Percentiles rank a stretch among this genome's conserved stretches.
Conservation (phyloP, 2,329 filamentous ascomycete species). For the Aspergillus texensis region DNA sequence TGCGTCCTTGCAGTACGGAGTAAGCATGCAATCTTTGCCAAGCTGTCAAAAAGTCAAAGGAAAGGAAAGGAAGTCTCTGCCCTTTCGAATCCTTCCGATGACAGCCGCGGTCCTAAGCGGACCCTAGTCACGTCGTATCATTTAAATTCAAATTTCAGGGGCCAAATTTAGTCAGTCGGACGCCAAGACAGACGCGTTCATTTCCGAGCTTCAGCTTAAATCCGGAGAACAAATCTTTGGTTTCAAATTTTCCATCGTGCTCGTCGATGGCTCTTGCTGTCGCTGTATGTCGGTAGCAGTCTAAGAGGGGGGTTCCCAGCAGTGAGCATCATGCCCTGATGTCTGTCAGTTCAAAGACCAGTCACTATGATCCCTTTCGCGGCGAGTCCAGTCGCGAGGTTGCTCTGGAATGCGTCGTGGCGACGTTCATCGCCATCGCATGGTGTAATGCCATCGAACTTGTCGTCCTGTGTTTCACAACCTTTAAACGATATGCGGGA, state of each 20-base stretch:
- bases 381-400: neutral
- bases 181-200: neutral
- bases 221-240: neutral
- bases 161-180: neutral
- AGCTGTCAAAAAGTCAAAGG: neutral
- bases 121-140: neutral
- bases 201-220: neutral
- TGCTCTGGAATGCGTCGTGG: neutral
- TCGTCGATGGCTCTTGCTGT: neutral
- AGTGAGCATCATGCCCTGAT: neutral
- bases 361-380: neutral
- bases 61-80: neutral
- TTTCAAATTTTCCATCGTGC: neutral
- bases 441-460: slow-evolving; percentile 4
- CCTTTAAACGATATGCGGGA: neutral
- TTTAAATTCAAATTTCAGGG: neutral
- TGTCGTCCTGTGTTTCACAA: neutral
- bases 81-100: neutral
- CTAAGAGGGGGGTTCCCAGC: neutral
- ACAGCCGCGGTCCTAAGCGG: neutral
- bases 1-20: neutral
- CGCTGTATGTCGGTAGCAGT: neutral
- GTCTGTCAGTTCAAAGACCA: neutral
- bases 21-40: neutral
- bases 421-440: neutral